A percentile compares a stretch with the other conserved stretches of the same genome.
Conservation (phyloP, 176 grass and related monocot species). For the Oropetium thomaeum region DNA sequence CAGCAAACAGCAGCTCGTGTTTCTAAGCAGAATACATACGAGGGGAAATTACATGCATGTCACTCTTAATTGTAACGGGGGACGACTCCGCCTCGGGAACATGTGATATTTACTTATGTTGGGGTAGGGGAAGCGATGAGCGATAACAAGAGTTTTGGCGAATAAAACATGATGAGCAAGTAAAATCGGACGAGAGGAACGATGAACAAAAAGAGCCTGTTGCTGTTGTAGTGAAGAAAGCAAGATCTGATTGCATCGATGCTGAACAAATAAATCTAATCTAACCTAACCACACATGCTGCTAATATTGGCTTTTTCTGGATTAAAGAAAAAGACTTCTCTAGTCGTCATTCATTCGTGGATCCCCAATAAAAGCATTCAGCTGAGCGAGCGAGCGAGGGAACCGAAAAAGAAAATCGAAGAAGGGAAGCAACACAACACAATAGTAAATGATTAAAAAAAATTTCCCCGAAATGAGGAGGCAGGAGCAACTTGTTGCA, state of each 20-base stretch:
- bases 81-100: conserved; percentile 18
- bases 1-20: not conserved
- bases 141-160: not conserved
- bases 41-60: conserved; percentile 21
- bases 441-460: not conserved
- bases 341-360: conserved; percentile 8
- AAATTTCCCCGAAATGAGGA: conserved; percentile 39
- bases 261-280: not conserved
- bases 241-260: not conserved
- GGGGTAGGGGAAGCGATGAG: not conserved
- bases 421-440: not conserved
- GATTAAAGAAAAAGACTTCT: not conserved
- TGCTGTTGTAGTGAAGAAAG: not conserved
- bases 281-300: not conserved
- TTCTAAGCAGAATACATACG: not conserved
- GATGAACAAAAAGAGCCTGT: not conserved
- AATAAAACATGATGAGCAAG: conserved; percentile 12
- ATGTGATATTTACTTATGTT: conserved; percentile 12
- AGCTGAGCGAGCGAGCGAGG: not conserved
- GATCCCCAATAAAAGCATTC: conserved; percentile 33
- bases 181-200: conserved; percentile 9
- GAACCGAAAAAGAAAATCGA: not conserved
- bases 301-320: not conserved
- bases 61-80: too few species aligned
- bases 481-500: conserved; percentile 6